These are phyloP conservation scores for Xylaria acuta DNA, from an alignment of 495 filamentous ascomycete species.

Conservation along the genomic window DNA sequence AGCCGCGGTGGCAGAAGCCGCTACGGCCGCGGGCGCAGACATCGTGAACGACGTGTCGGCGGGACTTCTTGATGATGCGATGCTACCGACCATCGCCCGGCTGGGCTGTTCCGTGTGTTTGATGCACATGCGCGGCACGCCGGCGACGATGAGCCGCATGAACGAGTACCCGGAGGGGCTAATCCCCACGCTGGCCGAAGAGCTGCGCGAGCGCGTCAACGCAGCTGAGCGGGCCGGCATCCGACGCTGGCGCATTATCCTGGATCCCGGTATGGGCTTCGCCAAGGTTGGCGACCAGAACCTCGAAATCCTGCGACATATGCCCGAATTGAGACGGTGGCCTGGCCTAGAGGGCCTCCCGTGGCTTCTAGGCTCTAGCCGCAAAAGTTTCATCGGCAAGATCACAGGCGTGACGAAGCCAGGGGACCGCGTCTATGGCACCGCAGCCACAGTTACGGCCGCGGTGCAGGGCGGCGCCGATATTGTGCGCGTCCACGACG, in stretches of 20 bases:
- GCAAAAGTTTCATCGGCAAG: constrained; percentile 87
- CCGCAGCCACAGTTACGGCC: constrained; percentile 85
- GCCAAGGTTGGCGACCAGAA: constrained; percentile 84
- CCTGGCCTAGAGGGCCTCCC: constrained; percentile 75
- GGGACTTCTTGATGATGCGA: constrained; percentile 76
- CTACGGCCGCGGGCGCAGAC: constrained; percentile 82
- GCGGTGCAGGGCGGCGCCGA: constrained; percentile 92
- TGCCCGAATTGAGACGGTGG: constrained; percentile 66
- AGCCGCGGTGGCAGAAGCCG: constrained; percentile 79
- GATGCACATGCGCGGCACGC: constrained; percentile 95
- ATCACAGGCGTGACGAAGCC: constrained; percentile 73
- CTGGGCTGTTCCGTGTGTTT: constrained; percentile 84
- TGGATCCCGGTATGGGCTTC: constrained; percentile 94
- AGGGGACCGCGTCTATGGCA: constrained; percentile 77
- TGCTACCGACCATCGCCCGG: constrained; percentile 81
- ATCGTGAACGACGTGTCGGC: constrained; percentile 96
- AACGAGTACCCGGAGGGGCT: constrained; percentile 76
- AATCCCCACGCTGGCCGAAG: constrained; percentile 69
- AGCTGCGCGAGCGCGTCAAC: constrained; percentile 71
- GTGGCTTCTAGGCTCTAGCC: constrained; percentile 88
- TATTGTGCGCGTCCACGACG: constrained; percentile 95
- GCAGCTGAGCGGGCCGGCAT: constrained; percentile 86
- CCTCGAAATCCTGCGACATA: constrained; percentile 72
- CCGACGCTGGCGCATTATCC: constrained; percentile 88
- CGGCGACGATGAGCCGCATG: constrained; percentile 77